phyloP scores from a whole-genome alignment of 176 grass and related monocot species.

The Eleusine coracana region DNA sequence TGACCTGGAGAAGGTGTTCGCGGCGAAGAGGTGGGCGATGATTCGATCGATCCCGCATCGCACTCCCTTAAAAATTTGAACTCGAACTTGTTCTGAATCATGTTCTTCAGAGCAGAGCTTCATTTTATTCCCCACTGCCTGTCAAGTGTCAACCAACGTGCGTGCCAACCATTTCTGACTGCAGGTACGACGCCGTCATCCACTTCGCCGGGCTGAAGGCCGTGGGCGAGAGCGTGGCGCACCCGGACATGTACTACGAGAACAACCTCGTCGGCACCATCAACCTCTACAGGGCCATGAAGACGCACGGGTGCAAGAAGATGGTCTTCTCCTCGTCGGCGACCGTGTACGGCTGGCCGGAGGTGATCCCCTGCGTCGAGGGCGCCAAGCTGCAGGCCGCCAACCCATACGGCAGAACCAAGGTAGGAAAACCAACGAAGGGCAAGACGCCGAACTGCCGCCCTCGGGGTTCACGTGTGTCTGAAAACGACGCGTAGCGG shows the following conservation, averaged over 20 bases:
- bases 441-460: background rate
- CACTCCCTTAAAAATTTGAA: no score
- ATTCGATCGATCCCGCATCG: background rate
- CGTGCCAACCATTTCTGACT: background rate
- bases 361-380: constrained; percentile 78
- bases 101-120: no score
- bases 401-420: constrained; percentile 94
- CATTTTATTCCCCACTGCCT: background rate
- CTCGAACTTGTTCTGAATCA: no score
- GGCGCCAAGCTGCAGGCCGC: constrained; percentile 70
- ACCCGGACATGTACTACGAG: constrained; percentile 79
- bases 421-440: constrained; percentile 36
- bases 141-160: background rate
- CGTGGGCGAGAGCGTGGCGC: constrained; percentile 84
- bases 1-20: constrained; percentile 80
- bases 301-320: constrained; percentile 70
- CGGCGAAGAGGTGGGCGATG: constrained; percentile 33
- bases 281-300: constrained; percentile 80
- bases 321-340: constrained; percentile 91
- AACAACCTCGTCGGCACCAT: constrained; percentile 91
- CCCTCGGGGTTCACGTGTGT: background rate
- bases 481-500: background rate
- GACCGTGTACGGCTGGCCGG: constrained; percentile 85
- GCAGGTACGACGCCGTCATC: constrained; percentile 89
- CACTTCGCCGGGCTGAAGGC: constrained; percentile 94